A percentile compares a stretch with the other conserved stretches of the same genome.
Evolutionary conservation across 164 flowering plant species (phyloP).

Genomic region (Stephania yunnanensis): DNA sequence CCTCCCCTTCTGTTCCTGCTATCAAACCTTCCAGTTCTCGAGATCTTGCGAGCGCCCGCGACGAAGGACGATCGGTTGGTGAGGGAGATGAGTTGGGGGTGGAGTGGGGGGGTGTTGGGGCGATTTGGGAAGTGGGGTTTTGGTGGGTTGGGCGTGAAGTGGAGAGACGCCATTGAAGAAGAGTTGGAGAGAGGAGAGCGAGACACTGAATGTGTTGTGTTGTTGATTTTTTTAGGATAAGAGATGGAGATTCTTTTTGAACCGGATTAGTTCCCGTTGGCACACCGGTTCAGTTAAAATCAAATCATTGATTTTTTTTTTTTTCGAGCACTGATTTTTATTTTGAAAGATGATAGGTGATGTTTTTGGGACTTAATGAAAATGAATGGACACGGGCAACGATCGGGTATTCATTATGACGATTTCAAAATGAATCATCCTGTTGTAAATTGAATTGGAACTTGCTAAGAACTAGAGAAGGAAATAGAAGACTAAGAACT

Average conservation of each 20-base stretch:
- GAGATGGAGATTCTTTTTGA: background rate
- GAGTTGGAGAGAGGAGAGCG: background rate
- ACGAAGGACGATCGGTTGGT: conserved; percentile 10
- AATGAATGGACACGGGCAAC: too few species aligned
- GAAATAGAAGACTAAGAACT: too few species aligned
- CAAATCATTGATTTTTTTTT: too few species aligned
- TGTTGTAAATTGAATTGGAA: too few species aligned
- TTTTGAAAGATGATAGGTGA: too few species aligned
- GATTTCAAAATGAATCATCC: too few species aligned
- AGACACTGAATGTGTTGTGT: background rate
- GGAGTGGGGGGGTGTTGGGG: background rate
- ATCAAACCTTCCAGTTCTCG: conserved; percentile 57
- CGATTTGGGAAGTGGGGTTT: background rate
- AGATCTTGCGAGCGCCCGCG: conserved; percentile 22
- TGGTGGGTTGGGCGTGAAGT: background rate
- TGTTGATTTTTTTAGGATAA: background rate
- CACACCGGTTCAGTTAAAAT: background rate
- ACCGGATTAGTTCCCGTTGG: background rate
- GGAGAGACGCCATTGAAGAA: conserved; percentile 16
- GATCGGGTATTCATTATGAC: too few species aligned
- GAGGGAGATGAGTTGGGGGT: background rate
- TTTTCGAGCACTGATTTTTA: too few species aligned
- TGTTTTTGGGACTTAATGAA: too few species aligned
- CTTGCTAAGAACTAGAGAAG: too few species aligned
- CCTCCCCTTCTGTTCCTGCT: conserved; percentile 42